Evolutionary conservation across 176 grass and related monocot genomes (phyloP).

Genomic region (Calamus simplicifolius): DNA sequence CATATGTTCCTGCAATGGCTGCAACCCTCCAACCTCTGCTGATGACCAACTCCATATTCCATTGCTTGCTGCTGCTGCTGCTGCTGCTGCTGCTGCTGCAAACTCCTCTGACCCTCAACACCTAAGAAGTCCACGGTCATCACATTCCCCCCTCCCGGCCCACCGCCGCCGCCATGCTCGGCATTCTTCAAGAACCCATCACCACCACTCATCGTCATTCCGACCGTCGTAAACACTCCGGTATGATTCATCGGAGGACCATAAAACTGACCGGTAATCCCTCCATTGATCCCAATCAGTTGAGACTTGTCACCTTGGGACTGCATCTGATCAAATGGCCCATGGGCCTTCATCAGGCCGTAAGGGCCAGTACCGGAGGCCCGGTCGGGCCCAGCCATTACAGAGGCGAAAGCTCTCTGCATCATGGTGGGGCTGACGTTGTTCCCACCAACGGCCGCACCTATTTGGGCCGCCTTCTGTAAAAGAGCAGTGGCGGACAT

Average conservation of each 20-base stretch:
- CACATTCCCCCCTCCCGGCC: neutral
- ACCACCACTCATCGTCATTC: neutral
- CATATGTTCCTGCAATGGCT: no score
- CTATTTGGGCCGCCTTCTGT: neutral
- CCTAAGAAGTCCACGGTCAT: conserved; percentile 59
- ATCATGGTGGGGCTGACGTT: neutral
- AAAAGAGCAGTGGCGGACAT: neutral
- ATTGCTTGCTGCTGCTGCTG: neutral
- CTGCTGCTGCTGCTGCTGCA: neutral
- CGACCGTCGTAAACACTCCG: conserved; percentile 4
- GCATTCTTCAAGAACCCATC: no score
- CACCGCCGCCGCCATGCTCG: neutral
- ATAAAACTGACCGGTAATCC: neutral
- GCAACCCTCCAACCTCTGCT: no score
- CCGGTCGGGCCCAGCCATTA: neutral
- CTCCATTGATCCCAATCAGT: conserved; percentile 20
- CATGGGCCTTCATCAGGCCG: neutral
- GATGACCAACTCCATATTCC: no score
- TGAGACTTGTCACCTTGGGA: conserved; percentile 1
- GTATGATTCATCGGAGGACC: neutral
- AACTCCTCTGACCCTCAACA: conserved; percentile 16
- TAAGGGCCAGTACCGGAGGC: neutral
- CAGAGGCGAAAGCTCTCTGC: neutral
- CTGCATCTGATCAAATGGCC: neutral
- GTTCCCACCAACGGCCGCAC: neutral